phyloP scores from a whole-genome alignment of 1,284 basidiomycete species.

The Phellopilus nigrolimitatus region DNA sequence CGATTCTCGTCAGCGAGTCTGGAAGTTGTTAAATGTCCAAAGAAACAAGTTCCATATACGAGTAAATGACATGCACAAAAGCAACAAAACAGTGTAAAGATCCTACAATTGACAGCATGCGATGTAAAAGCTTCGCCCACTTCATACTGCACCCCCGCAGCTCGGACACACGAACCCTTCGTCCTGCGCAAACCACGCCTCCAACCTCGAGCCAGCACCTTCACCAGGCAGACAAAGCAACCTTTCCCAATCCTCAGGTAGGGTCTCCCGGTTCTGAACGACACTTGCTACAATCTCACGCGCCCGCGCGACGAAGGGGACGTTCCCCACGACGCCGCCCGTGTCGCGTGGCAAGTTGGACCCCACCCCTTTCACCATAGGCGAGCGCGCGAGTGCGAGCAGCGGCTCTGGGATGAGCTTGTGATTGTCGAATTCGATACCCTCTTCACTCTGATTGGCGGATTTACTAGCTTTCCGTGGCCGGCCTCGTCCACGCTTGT shows the following conservation, averaged over 20 bases:
- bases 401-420: constrained; percentile 2
- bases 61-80: not conserved
- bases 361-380: constrained; percentile 15
- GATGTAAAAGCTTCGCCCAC: not conserved
- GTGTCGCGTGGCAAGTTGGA: constrained; percentile 3
- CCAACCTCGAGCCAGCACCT: not conserved
- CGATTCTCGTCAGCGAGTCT: no score
- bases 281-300: constrained; percentile 4
- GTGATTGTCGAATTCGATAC: not conserved
- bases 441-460: not conserved
- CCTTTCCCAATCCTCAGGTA: not conserved
- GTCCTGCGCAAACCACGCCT: constrained; percentile 10
- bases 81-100: not conserved
- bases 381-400: constrained; percentile 16
- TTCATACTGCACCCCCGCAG: constrained; percentile 11
- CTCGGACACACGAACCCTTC: constrained; percentile 10
- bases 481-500: not conserved
- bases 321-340: constrained; percentile 12
- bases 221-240: not conserved
- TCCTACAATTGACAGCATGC: not conserved
- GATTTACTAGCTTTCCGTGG: not conserved
- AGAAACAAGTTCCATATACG: not conserved
- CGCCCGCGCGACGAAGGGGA: constrained; percentile 8
- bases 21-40: not conserved
- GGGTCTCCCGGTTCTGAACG: not conserved